Percentiles rank a stretch among this genome's conserved stretches.
These are phyloP conservation scores for Aegilops longissima DNA, from an alignment of 176 grass and related monocot genomes.

Conservation along the genomic window DNA sequence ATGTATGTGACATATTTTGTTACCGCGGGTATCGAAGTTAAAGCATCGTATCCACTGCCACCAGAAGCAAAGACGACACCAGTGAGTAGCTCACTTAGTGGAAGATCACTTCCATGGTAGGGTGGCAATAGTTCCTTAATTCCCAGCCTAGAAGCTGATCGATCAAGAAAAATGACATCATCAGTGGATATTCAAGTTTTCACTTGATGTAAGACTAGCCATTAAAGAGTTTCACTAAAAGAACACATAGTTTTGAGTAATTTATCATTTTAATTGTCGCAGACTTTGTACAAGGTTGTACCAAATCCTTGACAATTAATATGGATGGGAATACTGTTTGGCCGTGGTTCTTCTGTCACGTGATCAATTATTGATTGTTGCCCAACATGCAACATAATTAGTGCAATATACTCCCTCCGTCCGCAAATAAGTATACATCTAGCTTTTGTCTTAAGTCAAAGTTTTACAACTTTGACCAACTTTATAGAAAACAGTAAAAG, in stretches of 20 bases:
- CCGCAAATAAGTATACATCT: too few species aligned
- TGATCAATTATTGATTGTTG: not conserved
- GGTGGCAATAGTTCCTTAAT: slow-evolving; percentile 33
- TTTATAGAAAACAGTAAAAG: too few species aligned
- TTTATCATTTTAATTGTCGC: too few species aligned
- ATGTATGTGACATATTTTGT: not conserved
- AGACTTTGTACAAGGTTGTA: too few species aligned
- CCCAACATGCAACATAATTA: not conserved
- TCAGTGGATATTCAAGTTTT: not conserved
- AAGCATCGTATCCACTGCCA: slow-evolving; percentile 36
- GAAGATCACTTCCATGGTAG: slow-evolving; percentile 1
- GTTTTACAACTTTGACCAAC: too few species aligned
- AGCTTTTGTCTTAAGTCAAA: too few species aligned
- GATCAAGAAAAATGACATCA: not conserved
- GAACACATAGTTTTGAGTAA: too few species aligned
- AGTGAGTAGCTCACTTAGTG: slow-evolving; percentile 29
- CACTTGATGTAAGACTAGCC: not conserved
- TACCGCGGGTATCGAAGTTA: slow-evolving; percentile 26
- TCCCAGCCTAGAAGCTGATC: slow-evolving; percentile 7
- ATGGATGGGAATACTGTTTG: too few species aligned
- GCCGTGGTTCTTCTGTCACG: not conserved
- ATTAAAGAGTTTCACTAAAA: not conserved
- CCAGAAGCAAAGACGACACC: slow-evolving; percentile 43
- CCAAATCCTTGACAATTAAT: too few species aligned
- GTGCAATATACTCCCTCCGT: too few species aligned